phyloP scores from a whole-genome alignment of 2,329 filamentous ascomycete genomes.

The Fusarium tanahbumbuense region DNA sequence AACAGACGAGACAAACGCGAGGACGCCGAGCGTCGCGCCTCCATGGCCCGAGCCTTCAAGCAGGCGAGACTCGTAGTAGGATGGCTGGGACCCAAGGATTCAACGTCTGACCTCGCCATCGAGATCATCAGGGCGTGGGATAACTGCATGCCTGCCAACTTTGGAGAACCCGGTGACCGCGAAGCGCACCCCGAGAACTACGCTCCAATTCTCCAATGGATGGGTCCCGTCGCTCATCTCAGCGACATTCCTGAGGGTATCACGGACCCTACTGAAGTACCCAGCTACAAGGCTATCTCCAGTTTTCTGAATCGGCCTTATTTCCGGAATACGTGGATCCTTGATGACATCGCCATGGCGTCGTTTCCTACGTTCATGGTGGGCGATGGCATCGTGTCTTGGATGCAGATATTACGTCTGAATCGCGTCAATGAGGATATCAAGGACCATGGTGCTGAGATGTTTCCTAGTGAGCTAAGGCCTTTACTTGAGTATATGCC shows the following conservation, averaged over 20 bases:
- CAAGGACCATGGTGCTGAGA: constrained; percentile 37
- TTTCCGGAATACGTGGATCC: constrained; percentile 42
- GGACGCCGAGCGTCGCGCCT: constrained; percentile 32
- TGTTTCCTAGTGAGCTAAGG: constrained; percentile 37
- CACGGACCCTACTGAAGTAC: constrained; percentile 38
- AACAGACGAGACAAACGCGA: constrained; percentile 33
- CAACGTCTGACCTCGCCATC: constrained; percentile 39
- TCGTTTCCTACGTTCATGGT: constrained; percentile 39
- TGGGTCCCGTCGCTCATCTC: constrained; percentile 40
- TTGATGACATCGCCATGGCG: constrained; percentile 41
- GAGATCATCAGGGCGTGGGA: constrained; percentile 42
- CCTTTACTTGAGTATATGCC: constrained; percentile 41
- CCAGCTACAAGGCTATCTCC: constrained; percentile 40
- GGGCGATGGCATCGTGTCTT: constrained; percentile 40
- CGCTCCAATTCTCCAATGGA: constrained; percentile 40
- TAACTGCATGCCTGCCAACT: constrained; percentile 37
- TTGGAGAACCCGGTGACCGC: constrained; percentile 40
- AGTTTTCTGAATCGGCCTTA: constrained; percentile 39
- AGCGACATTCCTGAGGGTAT: constrained; percentile 41
- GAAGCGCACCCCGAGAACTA: constrained; percentile 38
- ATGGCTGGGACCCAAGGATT: constrained; percentile 37
- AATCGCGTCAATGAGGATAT: constrained; percentile 44
- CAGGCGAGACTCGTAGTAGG: constrained; percentile 40
- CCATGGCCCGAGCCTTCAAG: constrained; percentile 37
- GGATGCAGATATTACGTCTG: constrained; percentile 43